Conservation (phyloP, 2,329 filamentous ascomycete genomes). For the Ophiocordyceps robertsii region DNA sequence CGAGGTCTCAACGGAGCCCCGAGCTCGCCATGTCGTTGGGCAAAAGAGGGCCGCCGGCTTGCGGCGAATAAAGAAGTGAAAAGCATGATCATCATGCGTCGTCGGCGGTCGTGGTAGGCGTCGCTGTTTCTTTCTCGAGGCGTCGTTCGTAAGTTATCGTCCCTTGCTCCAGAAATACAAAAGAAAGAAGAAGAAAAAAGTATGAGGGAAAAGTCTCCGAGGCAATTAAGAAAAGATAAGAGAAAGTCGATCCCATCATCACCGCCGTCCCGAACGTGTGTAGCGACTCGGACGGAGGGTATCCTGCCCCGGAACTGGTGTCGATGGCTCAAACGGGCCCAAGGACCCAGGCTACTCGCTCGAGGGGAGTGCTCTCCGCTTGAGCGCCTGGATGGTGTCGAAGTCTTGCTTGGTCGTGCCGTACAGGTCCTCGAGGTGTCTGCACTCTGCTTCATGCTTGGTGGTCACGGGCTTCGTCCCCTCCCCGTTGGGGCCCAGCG, state of each 20-base stretch:
- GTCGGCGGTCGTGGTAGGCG: not conserved
- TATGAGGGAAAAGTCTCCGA: no score
- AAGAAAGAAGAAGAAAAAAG: not conserved
- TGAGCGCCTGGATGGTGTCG: not conserved
- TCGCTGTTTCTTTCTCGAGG: not conserved
- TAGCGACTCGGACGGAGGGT: no score
- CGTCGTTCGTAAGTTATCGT: not conserved
- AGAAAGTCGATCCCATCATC: no score
- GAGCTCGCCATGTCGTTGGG: no score
- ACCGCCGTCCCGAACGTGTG: no score
- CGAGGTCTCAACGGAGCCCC: no score
- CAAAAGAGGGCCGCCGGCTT: not conserved
- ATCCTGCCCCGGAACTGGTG: no score
- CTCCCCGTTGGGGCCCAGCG: constrained; percentile 8
- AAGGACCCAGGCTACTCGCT: not conserved
- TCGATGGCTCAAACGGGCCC: not conserved
- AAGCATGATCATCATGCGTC: not conserved
- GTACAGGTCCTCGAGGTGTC: constrained; percentile 3
- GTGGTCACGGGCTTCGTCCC: not conserved
- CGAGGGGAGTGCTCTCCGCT: not conserved
- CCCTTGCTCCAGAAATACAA: not conserved
- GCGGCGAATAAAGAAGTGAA: not conserved
- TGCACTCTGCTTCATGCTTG: not conserved
- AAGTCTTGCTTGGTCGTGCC: constrained; percentile 10
- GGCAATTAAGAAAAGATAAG: no score